Conservation (phyloP, 495 filamentous ascomycete genomes). For the Choiromyces venosus region DNA sequence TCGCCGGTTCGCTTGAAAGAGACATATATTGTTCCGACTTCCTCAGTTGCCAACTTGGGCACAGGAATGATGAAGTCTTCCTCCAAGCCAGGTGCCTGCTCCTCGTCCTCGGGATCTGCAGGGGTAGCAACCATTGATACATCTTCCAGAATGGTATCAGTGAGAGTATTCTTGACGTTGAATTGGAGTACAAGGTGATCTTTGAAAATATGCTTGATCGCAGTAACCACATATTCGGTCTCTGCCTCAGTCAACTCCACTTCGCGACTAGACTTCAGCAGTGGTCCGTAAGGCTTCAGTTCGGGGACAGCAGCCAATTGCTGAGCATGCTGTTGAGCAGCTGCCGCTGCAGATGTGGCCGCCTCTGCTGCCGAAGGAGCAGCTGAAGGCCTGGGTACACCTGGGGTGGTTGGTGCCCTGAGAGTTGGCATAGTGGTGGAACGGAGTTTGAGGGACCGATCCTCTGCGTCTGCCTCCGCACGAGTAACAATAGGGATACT, state of each 20-base stretch:
- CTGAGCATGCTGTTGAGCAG: slow-evolving; percentile 53
- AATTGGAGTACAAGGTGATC: slow-evolving; percentile 95
- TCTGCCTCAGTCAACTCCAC: slow-evolving; percentile 94
- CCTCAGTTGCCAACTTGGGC: slow-evolving; percentile 68
- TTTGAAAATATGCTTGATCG: slow-evolving; percentile 96
- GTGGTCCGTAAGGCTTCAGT: slow-evolving; percentile 74
- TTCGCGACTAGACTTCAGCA: slow-evolving; percentile 80
- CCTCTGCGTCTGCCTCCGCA: slow-evolving; percentile 95
- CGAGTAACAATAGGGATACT: slow-evolving; percentile 90
- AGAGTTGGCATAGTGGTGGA: slow-evolving; percentile 86
- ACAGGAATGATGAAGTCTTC: slow-evolving; percentile 94
- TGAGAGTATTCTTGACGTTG: slow-evolving; percentile 95
- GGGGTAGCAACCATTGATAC: slow-evolving; percentile 84
- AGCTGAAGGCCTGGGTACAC: slow-evolving; percentile 51
- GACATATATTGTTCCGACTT: slow-evolving; percentile 89
- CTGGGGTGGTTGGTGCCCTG: slow-evolving; percentile 78
- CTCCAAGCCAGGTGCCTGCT: slow-evolving; percentile 50
- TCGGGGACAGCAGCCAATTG: slow-evolving; percentile 85
- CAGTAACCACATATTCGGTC: slow-evolving; percentile 91
- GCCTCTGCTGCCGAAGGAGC: slow-evolving; percentile 63
- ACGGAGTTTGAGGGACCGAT: slow-evolving; percentile 83
- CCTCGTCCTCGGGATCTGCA: slow-evolving; percentile 71
- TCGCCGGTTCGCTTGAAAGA: slow-evolving; percentile 79
- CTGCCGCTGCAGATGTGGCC: slow-evolving; percentile 64
- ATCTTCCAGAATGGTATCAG: slow-evolving; percentile 81